Conservation (phyloP, 1,139 yeast species). For the Kodamaea fungicola region DNA sequence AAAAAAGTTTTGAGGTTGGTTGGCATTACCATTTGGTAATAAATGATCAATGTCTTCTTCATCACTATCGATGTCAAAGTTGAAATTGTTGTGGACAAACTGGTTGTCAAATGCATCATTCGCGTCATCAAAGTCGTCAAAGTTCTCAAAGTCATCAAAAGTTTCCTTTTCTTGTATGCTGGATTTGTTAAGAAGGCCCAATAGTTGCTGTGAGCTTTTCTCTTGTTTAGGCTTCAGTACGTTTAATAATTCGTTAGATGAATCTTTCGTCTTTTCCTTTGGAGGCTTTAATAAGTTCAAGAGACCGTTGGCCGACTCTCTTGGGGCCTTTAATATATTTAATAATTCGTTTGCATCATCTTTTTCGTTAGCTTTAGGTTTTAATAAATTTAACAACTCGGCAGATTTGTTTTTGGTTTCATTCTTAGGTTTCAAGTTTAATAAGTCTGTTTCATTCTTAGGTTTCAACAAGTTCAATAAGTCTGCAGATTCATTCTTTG, state of each 20-base stretch:
- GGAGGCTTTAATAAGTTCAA: too few species aligned
- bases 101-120: not conserved
- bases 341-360: conserved; percentile 7
- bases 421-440: conserved; percentile 3
- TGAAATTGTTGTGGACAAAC: conserved; percentile 19
- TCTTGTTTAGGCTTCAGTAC: too few species aligned
- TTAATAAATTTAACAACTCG: conserved; percentile 6
- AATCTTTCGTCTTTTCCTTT: too few species aligned
- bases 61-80: conserved; percentile 35
- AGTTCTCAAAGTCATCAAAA: conserved; percentile 20
- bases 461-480: conserved; percentile 21
- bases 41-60: conserved; percentile 25
- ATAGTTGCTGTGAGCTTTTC: too few species aligned
- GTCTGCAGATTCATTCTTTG: conserved; percentile 9
- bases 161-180: not conserved
- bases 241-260: too few species aligned
- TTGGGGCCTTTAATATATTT: conserved; percentile 1
- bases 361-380: conserved; percentile 3
- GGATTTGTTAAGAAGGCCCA: too few species aligned
- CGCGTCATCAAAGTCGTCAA: conserved; percentile 35
- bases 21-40: not conserved
- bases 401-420: conserved; percentile 2
- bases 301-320: too few species aligned
- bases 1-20: conserved; percentile 7
- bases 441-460: conserved; percentile 8